Conservation (phyloP, 371 early-diverging fungal genomes). For the Apophysomyces sp. region DNA sequence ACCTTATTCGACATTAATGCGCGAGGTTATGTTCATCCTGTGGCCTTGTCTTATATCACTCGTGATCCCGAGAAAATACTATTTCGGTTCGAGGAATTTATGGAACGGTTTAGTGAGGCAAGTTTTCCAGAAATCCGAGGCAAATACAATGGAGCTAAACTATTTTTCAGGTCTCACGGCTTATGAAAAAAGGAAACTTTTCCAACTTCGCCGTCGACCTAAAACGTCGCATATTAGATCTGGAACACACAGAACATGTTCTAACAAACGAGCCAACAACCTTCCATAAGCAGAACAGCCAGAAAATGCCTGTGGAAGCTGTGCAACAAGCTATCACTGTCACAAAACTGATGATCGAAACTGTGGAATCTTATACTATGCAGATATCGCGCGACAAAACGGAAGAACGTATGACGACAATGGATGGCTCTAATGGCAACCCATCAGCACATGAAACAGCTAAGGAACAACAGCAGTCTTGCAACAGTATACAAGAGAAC, state of each 20-base stretch:
- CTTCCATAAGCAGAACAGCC: not conserved
- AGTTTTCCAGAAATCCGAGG: not conserved
- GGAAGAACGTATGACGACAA: not conserved
- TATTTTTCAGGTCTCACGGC: slow-evolving; percentile 34
- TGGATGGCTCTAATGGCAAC: not conserved
- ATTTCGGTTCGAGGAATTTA: slow-evolving; percentile 43
- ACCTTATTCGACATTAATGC: slow-evolving; percentile 61
- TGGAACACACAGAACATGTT: slow-evolving; percentile 45
- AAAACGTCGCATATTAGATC: slow-evolving; percentile 47
- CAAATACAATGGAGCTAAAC: not conserved
- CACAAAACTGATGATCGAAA: slow-evolving; percentile 38
- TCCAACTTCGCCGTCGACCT: slow-evolving; percentile 54
- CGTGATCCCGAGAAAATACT: slow-evolving; percentile 53
- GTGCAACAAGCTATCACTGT: slow-evolving; percentile 36
- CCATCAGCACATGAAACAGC: not conserved
- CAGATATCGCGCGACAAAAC: slow-evolving; percentile 16
- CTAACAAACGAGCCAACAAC: not conserved
- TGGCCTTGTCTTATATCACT: slow-evolving; percentile 57
- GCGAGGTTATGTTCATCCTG: slow-evolving; percentile 61
- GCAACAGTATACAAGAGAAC: not conserved
- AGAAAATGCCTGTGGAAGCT: slow-evolving; percentile 30
- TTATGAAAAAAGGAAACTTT: slow-evolving; percentile 60
- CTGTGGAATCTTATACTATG: slow-evolving; percentile 23
- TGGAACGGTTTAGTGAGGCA: slow-evolving; percentile 40
- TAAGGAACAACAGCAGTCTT: slow-evolving; percentile 1